Evolutionary conservation across 2,329 filamentous ascomycete species (phyloP).

Genomic region (Colletotrichum caudatum): DNA sequence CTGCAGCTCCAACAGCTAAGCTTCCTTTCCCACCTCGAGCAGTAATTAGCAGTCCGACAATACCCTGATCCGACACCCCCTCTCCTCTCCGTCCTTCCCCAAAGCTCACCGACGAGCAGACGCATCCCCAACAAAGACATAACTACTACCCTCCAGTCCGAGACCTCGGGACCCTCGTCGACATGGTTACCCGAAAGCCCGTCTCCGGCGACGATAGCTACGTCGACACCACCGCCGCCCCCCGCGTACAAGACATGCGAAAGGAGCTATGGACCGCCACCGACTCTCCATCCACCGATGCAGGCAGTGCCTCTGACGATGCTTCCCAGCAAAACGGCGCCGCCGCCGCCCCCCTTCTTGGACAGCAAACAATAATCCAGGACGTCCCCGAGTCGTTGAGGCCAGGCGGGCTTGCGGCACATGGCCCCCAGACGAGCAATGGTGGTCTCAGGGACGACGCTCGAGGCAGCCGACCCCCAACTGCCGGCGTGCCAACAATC

Average conservation of each 20-base stretch:
- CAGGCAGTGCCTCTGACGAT: slow-evolving; percentile 46
- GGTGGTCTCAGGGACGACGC: slow-evolving; percentile 49
- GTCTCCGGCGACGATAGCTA: slow-evolving; percentile 48
- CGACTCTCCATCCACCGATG: slow-evolving; percentile 48
- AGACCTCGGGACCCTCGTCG: slow-evolving; percentile 41
- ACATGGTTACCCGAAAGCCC: slow-evolving; percentile 59
- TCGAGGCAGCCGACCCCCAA: slow-evolving; percentile 41
- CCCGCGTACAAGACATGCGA: slow-evolving; percentile 47
- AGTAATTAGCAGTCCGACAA: background rate
- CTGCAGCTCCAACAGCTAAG: slow-evolving; percentile 20
- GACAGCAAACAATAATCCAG: slow-evolving; percentile 22
- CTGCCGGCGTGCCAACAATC: slow-evolving; percentile 15
- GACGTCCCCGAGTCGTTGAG: slow-evolving; percentile 50
- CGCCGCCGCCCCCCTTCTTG: slow-evolving; percentile 22
- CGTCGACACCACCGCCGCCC: slow-evolving; percentile 45
- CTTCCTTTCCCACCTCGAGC: background rate
- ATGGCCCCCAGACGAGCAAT: slow-evolving; percentile 46
- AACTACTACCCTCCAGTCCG: slow-evolving; percentile 22
- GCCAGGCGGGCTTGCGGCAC: slow-evolving; percentile 48
- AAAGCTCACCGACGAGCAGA: slow-evolving; percentile 15
- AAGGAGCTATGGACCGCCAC: slow-evolving; percentile 50
- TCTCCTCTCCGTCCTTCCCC: background rate
- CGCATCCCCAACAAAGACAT: background rate
- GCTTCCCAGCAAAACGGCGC: slow-evolving; percentile 36
- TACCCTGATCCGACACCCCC: background rate